A percentile compares a stretch with the other conserved stretches of the same genome.
These are phyloP conservation scores for Corallochytrium limacisporum DNA, from an alignment of 78 protist species.

Conservation along the genomic window DNA sequence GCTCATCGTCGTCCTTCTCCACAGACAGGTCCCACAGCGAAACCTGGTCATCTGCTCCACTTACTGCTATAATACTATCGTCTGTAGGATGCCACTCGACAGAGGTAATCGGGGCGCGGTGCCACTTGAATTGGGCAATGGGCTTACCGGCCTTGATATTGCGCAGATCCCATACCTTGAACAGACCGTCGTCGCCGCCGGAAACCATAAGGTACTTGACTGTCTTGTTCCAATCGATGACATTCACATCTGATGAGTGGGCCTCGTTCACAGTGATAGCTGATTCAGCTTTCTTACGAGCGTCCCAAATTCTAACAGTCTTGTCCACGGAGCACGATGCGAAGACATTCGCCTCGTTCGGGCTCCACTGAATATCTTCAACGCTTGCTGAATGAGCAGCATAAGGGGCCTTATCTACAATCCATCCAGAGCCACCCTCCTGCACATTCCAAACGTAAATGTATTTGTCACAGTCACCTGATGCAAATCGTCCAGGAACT, in stretches of 20 bases:
- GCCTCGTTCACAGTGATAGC: constrained; percentile 36
- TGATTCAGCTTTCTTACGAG: constrained; percentile 11
- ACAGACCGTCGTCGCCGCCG: constrained; percentile 87
- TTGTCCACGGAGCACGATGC: constrained; percentile 46
- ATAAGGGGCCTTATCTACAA: constrained; percentile 28
- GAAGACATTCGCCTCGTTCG: constrained; percentile 58
- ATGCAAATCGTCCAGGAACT: constrained; percentile 37
- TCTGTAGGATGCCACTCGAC: constrained; percentile 82
- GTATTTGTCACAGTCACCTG: constrained; percentile 62
- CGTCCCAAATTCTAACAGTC: constrained; percentile 63
- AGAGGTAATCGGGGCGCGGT: constrained; percentile 63
- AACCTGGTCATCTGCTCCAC: constrained; percentile 56
- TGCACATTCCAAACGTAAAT: constrained; percentile 33
- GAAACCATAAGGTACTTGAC: constrained; percentile 57
- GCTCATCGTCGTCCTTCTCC: constrained; percentile 63
- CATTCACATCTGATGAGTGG: constrained; percentile 70
- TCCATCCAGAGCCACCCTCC: constrained; percentile 33
- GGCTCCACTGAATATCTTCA: constrained; percentile 84
- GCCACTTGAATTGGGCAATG: constrained; percentile 49
- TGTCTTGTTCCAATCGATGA: constrained; percentile 59
- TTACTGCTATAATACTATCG: constrained; percentile 62
- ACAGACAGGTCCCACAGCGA: constrained; percentile 84
- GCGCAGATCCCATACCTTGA: constrained; percentile 83
- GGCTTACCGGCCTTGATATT: constrained; percentile 17
- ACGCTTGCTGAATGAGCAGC: constrained; percentile 55